Evolutionary conservation across 441 rosid genomes (phyloP).

Genomic region (Codiaeum variegatum): DNA sequence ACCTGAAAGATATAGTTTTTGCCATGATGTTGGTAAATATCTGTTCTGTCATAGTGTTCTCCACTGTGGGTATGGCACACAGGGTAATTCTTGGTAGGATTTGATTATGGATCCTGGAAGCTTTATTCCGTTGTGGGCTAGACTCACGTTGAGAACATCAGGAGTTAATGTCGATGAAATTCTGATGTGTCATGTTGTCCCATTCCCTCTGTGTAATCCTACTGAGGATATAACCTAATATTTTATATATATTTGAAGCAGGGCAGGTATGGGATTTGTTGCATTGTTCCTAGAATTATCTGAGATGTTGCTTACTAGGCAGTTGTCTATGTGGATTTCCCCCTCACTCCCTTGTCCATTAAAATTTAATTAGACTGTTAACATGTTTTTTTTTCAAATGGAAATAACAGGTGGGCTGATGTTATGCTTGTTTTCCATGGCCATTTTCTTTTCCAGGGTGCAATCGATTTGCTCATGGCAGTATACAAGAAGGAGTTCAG

Average conservation of each 20-base stretch:
- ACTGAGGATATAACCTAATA: neutral
- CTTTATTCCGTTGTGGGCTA: no score
- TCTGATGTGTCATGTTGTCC: neutral
- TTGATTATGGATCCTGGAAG: neutral
- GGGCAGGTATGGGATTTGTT: neutral
- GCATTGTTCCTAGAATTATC: neutral
- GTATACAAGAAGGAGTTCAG: slow-evolving; percentile 83
- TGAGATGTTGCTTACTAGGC: neutral
- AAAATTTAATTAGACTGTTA: neutral
- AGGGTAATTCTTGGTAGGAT: neutral
- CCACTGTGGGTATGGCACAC: neutral
- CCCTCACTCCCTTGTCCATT: neutral
- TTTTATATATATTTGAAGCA: neutral
- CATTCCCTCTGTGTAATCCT: neutral
- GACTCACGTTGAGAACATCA: no score
- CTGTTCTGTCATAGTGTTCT: neutral
- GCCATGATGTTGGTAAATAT: no score
- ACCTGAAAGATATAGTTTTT: neutral
- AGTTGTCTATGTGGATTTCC: neutral
- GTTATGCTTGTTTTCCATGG: slow-evolving; percentile 1
- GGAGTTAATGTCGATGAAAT: neutral
- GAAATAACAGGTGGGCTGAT: neutral
- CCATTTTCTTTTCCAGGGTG: slow-evolving; percentile 60
- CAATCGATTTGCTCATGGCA: slow-evolving; percentile 78
- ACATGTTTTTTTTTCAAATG: neutral